Percentiles rank a stretch among this genome's conserved stretches.
Evolutionary conservation across 345 rosid species (phyloP).

Genomic region (Eucalyptus marginata): DNA sequence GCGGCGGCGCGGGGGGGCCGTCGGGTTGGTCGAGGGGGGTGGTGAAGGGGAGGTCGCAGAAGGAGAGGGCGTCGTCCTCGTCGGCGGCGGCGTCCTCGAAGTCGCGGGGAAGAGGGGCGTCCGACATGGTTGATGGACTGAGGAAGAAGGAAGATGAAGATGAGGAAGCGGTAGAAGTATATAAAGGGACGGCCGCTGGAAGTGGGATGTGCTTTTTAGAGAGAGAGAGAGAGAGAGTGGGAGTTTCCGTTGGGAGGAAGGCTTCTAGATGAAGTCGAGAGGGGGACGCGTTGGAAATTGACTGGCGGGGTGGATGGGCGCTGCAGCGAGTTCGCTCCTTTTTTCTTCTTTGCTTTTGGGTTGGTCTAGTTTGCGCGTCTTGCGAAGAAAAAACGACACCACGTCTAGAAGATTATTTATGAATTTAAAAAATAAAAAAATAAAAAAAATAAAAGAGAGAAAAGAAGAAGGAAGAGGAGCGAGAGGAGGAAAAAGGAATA

Average conservation of each 20-base stretch:
- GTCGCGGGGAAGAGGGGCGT: not conserved
- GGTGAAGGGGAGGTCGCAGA: constrained; percentile 3
- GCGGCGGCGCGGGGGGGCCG: constrained; percentile 1
- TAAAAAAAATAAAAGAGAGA: no score
- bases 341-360: not conserved
- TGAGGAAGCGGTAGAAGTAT: not conserved
- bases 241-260: not conserved
- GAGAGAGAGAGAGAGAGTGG: not conserved
- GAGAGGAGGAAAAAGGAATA: not conserved
- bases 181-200: not conserved
- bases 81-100: not conserved
- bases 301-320: not conserved
- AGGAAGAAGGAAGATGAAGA: not conserved
- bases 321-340: not conserved
- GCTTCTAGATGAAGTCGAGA: not conserved
- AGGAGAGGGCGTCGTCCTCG: constrained; percentile 12
- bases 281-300: not conserved
- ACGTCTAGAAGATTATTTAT: not conserved
- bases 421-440: not conserved
- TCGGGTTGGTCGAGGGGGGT: not conserved
- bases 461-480: no score
- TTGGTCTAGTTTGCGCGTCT: not conserved
- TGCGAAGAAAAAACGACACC: not conserved
- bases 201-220: not conserved
- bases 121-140: not conserved